Evolutionary conservation across 345 rosid genomes (phyloP), one percentile per base, ranked within the genome.

Genomic region (Hypericum perforatum): DNA sequence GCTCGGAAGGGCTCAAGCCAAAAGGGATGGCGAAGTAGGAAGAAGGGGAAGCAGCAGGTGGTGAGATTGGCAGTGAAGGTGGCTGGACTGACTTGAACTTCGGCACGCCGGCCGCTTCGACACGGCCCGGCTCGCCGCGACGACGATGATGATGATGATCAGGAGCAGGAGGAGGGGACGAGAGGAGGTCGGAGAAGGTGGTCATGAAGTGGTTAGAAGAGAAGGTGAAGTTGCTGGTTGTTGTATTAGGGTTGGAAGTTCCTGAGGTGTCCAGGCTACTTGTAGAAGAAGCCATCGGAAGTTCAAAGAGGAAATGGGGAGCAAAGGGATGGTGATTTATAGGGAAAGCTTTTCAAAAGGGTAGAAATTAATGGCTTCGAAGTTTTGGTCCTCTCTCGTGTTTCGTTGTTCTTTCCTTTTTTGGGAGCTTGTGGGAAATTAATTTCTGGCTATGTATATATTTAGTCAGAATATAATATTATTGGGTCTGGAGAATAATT

Each of bases 51-150:
- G 82, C 68, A 50, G 72, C 29, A 41, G 80, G 86, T 13, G 88
- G 85, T 49, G 98, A 83, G 53, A 90, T 65, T 16, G 94, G 98
- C 5, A 87, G 72, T 37, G 94, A 81, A 56, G 90, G 90, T 5
- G 92, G 92, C 3, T 82, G 77, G 49, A 74, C 72, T 8, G 98
- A 74, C 70, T 86, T 90, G 70, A 86, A 90, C 70, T 86, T 90
- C 0, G 95, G 97, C 2, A 86, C 78, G 56, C 86, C 89, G 0
- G 89, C 77, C 16, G 32, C 32, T 86, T 90, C 0, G 95, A 95
- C 2, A 86, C 78, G 56, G 84, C 89, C 77, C 16, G 32, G 2
- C 32, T 22, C 32, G 32, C 32, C 2, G 4, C 4, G 32, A 22
- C 4, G 32, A 22, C 4, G 32, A 22, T 22, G 32, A 22, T 22